A percentile compares a stretch with the other conserved stretches of the same genome.
These are phyloP conservation scores for Schwanniomyces etchellsii DNA, from an alignment of 1,139 yeast species.

Conservation along the genomic window DNA sequence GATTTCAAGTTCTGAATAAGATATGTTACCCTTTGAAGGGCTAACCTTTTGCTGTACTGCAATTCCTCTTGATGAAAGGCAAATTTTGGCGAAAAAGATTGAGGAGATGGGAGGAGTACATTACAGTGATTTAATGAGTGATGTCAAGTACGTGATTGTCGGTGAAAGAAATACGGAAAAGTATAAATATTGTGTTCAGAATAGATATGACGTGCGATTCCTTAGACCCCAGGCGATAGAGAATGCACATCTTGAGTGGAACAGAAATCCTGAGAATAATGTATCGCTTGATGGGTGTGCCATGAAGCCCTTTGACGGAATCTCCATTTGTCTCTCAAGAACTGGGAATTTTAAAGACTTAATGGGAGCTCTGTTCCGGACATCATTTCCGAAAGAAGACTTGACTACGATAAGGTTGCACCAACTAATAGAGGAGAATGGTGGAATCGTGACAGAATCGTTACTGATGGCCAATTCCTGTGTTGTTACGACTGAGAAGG, in stretches of 20 bases:
- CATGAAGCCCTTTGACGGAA: conserved; percentile 42
- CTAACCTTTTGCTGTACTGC: conserved; percentile 42
- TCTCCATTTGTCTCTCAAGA: conserved; percentile 51
- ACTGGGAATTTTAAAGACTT: conserved; percentile 23
- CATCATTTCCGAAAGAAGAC: conserved; percentile 11
- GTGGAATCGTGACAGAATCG: conserved; percentile 57
- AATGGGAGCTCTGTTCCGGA: conserved; percentile 12
- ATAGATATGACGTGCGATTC: conserved; percentile 56
- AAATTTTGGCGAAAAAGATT: conserved; percentile 35
- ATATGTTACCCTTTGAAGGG: conserved; percentile 24
- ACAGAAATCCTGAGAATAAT: conserved; percentile 37
- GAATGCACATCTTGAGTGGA: conserved; percentile 47
- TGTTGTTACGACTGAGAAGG: conserved; percentile 46
- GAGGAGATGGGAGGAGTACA: conserved; percentile 59
- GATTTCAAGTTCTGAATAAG: too few relatives aligned
- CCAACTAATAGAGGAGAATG: conserved; percentile 40
- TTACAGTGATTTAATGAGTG: conserved; percentile 58
- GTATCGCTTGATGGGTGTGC: conserved; percentile 11
- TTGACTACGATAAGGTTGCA: conserved; percentile 18
- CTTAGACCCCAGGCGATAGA: conserved; percentile 43
- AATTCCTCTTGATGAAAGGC: conserved; percentile 21
- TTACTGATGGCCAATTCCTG: conserved; percentile 48
- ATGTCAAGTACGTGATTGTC: conserved; percentile 61
- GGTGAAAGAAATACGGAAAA: conserved; percentile 66
- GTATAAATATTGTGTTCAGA: conserved; percentile 55